Evolutionary conservation across 495 filamentous ascomycete genomes (phyloP), one percentile per base, ranked within the genome.

Genomic region (Trichoderma virens): DNA sequence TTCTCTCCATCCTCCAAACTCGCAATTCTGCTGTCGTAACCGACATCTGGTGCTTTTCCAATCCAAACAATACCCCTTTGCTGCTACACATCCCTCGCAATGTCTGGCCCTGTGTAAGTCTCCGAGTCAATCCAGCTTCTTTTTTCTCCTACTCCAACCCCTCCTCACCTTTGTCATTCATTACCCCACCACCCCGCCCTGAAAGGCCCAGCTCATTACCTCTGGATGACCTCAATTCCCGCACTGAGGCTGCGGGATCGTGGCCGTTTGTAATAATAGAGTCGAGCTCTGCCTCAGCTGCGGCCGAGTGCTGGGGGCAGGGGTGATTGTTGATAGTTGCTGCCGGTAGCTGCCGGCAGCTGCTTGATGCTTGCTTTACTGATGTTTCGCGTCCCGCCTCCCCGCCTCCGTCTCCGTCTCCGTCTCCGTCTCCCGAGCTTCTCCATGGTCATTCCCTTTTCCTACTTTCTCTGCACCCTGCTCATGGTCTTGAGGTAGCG

Each of bases 401-500:
- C 4, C 32, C 31, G 30, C 20, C 60, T 47, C 28, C 18, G 9
- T 14, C 23, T 61, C 59, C 3, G 8, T 2, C 35, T 20, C 28
- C 28, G 14, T 30, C n/a, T 34, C 14, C 45, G 23, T 18, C 23
- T 25, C 62, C 47, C 34, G 7, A 45, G 31, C 64, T 63, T 75
- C 74, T 70, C 72, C 72, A 32, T 73, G 72, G 75, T 83, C 73
- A 76, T 11, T 13, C 14, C 25, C 31, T 23, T 61, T 27, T 27
- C 25, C 51, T 16, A 8, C 9, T 13, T 8, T 56, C 4, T 80
- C 74, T 79, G 81, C 82, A 79, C 72, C 74, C 69, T 65, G 62
- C 71, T 73, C 67, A 65, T 69, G 31, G 75, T 83, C 88, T 78
- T 86, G 81, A 80, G 65, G 39, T 82, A 93, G 90, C 82, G 89